Evolutionary conservation across 2,329 filamentous ascomycete genomes (phyloP).

Genomic region (Stemphylium vesicarium): DNA sequence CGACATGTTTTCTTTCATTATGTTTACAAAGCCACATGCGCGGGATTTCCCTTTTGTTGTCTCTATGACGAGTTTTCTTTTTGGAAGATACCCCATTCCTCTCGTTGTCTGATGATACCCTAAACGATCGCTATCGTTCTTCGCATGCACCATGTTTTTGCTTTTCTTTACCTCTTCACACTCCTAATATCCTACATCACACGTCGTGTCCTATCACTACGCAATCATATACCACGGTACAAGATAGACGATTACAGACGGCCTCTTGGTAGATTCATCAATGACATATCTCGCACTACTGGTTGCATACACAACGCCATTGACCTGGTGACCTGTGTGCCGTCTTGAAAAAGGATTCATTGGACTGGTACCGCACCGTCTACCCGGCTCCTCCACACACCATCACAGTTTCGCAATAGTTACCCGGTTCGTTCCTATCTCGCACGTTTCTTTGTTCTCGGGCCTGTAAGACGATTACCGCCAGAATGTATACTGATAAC

Average conservation of each 20-base stretch:
- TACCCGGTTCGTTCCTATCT: conserved; percentile 15
- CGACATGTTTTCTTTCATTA: neutral
- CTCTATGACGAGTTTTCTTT: conserved; percentile 22
- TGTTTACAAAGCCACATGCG: conserved; percentile 1
- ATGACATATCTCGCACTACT: conserved; percentile 11
- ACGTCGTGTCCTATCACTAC: neutral
- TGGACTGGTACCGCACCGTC: conserved; percentile 12
- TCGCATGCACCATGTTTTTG: conserved; percentile 15
- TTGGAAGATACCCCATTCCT: conserved; percentile 35
- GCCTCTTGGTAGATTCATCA: conserved; percentile 9
- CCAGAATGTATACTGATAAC: conserved; percentile 27
- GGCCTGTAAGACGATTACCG: neutral
- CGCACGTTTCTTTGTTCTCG: conserved; percentile 3
- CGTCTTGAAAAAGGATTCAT: conserved; percentile 15
- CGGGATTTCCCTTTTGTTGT: conserved; percentile 19
- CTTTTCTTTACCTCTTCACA: neutral
- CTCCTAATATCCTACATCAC: neutral
- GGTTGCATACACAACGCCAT: conserved; percentile 13
- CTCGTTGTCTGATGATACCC: conserved; percentile 38
- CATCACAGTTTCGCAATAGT: neutral
- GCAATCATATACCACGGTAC: conserved; percentile 1
- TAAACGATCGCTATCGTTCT: conserved; percentile 31
- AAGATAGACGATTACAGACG: conserved; percentile 1
- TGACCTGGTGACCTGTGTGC: conserved; percentile 13
- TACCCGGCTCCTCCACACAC: conserved; percentile 13